Base-by-base conservation (phyloP, 306 rosid species). In the Lagenaria siceraria region DNA sequence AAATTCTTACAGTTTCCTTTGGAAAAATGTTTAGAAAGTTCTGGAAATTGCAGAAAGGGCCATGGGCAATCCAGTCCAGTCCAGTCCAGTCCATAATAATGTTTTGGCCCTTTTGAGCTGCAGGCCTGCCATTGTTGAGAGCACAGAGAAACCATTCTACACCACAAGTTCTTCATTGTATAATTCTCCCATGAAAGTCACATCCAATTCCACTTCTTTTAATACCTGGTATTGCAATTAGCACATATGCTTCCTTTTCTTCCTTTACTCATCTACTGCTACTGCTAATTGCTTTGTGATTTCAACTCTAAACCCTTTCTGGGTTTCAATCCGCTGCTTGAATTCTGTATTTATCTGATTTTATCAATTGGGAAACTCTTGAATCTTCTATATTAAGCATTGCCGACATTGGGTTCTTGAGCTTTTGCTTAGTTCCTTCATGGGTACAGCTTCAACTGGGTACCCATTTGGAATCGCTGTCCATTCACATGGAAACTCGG, bases 371-470 rank as follows among this genome's bases (percentile, higher is more conserved):
- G n/a, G 17, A 1, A 22, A 22, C 36, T 21, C 54, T 38, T 46
- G 7, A 15, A 35, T 42, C 69, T 14, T 75, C 13, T 61, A 29
- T 14, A 29, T 31, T 33, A 0, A n/a, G 56, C 21, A 53, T 8
- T 33, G 19, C n/a, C 49, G 29, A 54, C 11, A 22, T 36, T 46
- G 55, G 35, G 36, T 69, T 43, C 51, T 66, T 35, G 51, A 9
- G 19, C 27, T 74, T 53, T 74, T 9, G 48, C 33, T 49, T 4
- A 49, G 4, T 49, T 49, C 54, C 56, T 76, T 76, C 29, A 88
- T 94, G 96, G 93, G 80, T 42, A 40, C 84, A 77, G 87, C 83
- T 78, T 83, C 85, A 58, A 81, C 79, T 58, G 83, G 87, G 55
- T 80, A 54, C 84, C 88, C 92, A 68, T 70, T 84, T 55, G 86